phyloP scores from a whole-genome alignment of 1,284 basidiomycete genomes.

The Ceratobasidium sp. region DNA sequence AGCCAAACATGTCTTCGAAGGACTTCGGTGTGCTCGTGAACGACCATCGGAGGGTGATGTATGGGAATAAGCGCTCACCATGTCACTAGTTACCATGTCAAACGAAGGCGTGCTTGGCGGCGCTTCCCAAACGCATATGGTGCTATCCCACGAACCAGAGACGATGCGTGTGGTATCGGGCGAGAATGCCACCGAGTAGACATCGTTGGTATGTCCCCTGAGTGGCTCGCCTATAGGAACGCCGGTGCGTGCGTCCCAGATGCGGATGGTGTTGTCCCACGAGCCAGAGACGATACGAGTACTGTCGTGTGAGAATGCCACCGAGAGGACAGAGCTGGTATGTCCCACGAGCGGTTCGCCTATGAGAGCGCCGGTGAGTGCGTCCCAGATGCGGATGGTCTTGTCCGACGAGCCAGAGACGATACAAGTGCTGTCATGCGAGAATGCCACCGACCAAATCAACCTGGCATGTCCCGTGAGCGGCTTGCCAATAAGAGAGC shows the following conservation, averaged over 20 bases:
- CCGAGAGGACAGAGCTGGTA: conserved; percentile 58
- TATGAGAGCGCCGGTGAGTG: not conserved
- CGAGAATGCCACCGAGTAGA: not conserved
- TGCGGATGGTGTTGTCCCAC: conserved; percentile 51
- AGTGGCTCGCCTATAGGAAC: not conserved
- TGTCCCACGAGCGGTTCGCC: conserved; percentile 53
- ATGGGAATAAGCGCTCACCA: too few species aligned
- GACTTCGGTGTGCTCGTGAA: too few species aligned
- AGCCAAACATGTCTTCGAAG: too few species aligned
- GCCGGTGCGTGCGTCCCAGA: too few species aligned
- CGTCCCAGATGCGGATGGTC: conserved; percentile 42
- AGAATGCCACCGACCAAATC: not conserved
- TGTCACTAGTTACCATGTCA: not conserved
- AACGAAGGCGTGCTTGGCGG: not conserved
- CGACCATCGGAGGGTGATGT: too few species aligned
- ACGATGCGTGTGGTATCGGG: conserved; percentile 7
- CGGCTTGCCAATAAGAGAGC: too few species aligned
- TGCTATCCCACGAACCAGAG: conserved; percentile 11
- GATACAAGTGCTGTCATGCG: conserved; percentile 28
- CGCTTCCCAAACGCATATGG: conserved; percentile 21
- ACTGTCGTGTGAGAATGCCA: conserved; percentile 58
- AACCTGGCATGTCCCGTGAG: not conserved
- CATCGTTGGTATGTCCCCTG: not conserved
- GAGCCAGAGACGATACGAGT: conserved; percentile 54
- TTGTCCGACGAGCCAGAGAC: conserved; percentile 42